Base-by-base conservation (phyloP, 257 asterid species). In the Solanum chaucha region DNA sequence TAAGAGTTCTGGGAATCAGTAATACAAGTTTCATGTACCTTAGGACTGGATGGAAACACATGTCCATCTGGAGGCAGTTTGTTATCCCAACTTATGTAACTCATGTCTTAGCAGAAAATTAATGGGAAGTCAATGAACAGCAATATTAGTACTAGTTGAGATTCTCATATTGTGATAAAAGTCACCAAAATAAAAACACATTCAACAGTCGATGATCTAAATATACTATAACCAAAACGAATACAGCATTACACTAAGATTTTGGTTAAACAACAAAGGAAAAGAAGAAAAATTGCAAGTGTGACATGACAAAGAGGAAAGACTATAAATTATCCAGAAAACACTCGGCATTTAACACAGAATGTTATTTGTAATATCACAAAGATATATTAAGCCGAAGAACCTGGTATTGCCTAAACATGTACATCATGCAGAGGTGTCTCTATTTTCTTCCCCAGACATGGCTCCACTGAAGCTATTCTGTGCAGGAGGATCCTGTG, bases 401-500 rank as follows among this genome's bases (percentile, higher is more conserved):
- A 80, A 28, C 68, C 14, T 28, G 19, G 68, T 28, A 48, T 46
- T 17, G 46, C 81, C 80, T 20, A 46, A 28, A 71, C 87, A 70
- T 10, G n/a, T 36, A 68, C 40, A 44, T 85, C 83, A 70, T 68
- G 83, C 32, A 58, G 87, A 85, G 71, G 89, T 51, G 34, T 89
- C 38, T 41, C 68, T 78, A 82, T 77, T 34, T 75, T 75, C 86
- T 83, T 35, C 86, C 24, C 14, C 40, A 13, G 84, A 41, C 40
- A 20, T n/a, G n/a, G 82, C 48, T 32, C n/a, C 36, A 59, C 75
- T 80, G 1, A 75, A 26, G 88, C 81, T 83, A 73, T 20, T 73
- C 48, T 19, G 81, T 5, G 5, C 59, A 3, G 94, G 68, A 3
- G 94, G 92, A 5, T 20, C 41, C 48, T 35, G 81, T 12, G 30